Conservation (phyloP, 345 rosid species). For the Populus simonii region DNA sequence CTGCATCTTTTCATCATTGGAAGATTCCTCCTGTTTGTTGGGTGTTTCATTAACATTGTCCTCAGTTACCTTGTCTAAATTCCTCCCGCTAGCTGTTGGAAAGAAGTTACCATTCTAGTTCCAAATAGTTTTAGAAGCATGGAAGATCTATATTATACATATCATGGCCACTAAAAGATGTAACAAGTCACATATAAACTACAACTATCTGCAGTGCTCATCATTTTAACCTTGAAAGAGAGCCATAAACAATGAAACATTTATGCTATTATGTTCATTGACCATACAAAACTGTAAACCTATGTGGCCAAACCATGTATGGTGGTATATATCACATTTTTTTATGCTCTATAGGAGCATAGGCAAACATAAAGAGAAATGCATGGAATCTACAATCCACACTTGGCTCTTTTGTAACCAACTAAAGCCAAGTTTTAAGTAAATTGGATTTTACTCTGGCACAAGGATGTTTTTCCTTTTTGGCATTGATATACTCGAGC, state of each 20-base stretch:
- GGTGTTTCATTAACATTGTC: conserved; percentile 39
- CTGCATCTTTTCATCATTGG: conserved; percentile 37
- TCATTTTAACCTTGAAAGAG: background rate
- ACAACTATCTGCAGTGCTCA: no score
- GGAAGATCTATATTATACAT: background rate
- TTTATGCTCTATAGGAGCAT: background rate
- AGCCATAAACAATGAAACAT: background rate
- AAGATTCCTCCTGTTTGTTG: conserved; percentile 42
- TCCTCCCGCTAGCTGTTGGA: conserved; percentile 55
- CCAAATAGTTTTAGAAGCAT: conserved; percentile 17
- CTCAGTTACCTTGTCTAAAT: conserved; percentile 39
- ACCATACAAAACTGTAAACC: background rate
- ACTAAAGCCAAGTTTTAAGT: background rate
- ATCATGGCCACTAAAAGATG: background rate
- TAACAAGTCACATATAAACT: no score
- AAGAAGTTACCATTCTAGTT: conserved; percentile 43
- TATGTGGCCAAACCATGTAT: background rate
- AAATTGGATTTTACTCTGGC: background rate
- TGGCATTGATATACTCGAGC: no score
- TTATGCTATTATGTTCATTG: background rate
- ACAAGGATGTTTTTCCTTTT: no score
- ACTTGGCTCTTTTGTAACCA: background rate
- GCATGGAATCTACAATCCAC: background rate
- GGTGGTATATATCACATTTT: background rate
- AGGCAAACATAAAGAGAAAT: background rate